Conservation (phyloP, 306 rosid species). For the Dicorynia guianensis region DNA sequence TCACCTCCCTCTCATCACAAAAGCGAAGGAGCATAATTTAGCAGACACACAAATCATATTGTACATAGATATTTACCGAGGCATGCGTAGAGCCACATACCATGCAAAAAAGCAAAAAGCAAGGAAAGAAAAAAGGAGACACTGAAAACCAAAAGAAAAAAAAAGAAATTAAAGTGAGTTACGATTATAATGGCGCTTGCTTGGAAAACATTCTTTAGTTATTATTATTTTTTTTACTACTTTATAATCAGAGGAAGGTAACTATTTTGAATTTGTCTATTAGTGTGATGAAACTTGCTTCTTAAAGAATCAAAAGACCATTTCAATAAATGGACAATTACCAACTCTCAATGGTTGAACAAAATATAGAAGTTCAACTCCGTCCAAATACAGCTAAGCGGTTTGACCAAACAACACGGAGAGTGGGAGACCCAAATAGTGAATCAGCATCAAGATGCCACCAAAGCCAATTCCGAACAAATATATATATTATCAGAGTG, state of each 20-base stretch:
- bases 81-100: constrained; percentile 9
- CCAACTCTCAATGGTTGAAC: constrained; percentile 42
- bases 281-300: constrained; percentile 20
- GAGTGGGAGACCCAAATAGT: not conserved
- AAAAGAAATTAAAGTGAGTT: not conserved
- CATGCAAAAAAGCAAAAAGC: not conserved
- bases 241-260: constrained; percentile 7
- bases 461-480: not conserved
- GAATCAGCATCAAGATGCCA: not conserved
- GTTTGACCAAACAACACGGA: constrained; percentile 49
- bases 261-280: constrained; percentile 49
- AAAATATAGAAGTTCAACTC: constrained; percentile 19
- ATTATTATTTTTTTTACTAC: not conserved
- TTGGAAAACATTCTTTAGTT: constrained; percentile 33
- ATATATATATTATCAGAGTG: constrained; percentile 26
- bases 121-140: not conserved
- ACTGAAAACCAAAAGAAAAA: too few species aligned
- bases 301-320: constrained; percentile 25
- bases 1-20: constrained; percentile 50
- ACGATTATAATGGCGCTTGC: constrained; percentile 37
- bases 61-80: constrained; percentile 55
- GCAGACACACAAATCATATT: constrained; percentile 10
- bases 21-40: constrained; percentile 38
- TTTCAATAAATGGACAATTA: constrained; percentile 41
- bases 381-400: constrained; percentile 51